Conservation (phyloP, 371 early-diverging fungal genomes). For the Parasitella parasitica region DNA sequence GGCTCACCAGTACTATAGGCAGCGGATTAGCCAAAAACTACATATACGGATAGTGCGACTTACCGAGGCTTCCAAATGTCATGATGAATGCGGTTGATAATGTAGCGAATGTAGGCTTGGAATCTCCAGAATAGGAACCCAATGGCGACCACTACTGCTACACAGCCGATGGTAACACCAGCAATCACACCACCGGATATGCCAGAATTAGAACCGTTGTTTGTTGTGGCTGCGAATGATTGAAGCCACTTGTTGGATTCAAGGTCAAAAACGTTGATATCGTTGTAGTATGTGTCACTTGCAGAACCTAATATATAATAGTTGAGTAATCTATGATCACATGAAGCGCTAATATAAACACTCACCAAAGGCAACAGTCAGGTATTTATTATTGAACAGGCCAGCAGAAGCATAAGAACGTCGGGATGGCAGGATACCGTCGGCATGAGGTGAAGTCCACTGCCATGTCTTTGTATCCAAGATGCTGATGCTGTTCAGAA, state of each 20-base stretch:
- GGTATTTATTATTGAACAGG: slow-evolving; percentile 21
- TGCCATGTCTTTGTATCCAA: slow-evolving; percentile 46
- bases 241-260: slow-evolving; percentile 32
- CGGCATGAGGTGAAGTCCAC: slow-evolving; percentile 29
- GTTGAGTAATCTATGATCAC: not conserved
- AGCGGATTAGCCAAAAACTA: not conserved
- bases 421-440: slow-evolving; percentile 43
- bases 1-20: slow-evolving; percentile 46
- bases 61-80: slow-evolving; percentile 46
- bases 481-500: slow-evolving; percentile 32
- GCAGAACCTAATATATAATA: slow-evolving; percentile 30
- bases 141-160: slow-evolving; percentile 28
- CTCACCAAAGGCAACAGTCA: slow-evolving; percentile 50
- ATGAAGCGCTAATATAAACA: not conserved
- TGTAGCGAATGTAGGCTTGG: slow-evolving; percentile 35
- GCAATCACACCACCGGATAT: slow-evolving; percentile 43
- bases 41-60: not conserved
- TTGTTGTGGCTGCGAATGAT: slow-evolving; percentile 7
- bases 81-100: slow-evolving; percentile 33
- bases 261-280: slow-evolving; percentile 41
- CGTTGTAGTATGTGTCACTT: slow-evolving; percentile 39
- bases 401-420: slow-evolving; percentile 43
- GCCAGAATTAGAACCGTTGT: not conserved
- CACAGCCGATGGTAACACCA: slow-evolving; percentile 42
- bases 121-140: slow-evolving; percentile 48